Conservation (phyloP, 1,284 basidiomycete genomes). For the Microbotryum saponariae region DNA sequence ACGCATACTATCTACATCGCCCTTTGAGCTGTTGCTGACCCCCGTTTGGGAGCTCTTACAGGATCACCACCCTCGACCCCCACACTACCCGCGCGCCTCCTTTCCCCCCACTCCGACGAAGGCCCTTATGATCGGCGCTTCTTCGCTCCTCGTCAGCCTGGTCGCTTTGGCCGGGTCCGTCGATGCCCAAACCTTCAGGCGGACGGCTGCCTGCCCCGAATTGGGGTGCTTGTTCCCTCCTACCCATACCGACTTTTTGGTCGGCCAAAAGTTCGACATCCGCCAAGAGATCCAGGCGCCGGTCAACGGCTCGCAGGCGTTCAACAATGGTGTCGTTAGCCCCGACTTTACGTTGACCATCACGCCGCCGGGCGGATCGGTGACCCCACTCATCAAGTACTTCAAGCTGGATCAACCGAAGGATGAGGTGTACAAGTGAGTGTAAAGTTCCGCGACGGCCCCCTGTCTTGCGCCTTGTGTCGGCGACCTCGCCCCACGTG, state of each 20-base stretch:
- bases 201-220: conserved; percentile 36
- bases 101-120: background rate
- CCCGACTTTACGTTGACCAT: conserved; percentile 40
- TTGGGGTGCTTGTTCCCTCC: conserved; percentile 26
- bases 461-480: conserved; percentile 1
- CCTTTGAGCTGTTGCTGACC: too few relatives aligned
- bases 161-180: conserved; percentile 27
- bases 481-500: background rate
- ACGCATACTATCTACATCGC: too few relatives aligned
- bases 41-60: too few relatives aligned
- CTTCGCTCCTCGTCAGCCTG: background rate
- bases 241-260: conserved; percentile 26
- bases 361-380: background rate
- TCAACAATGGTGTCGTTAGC: conserved; percentile 41
- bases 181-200: conserved; percentile 41
- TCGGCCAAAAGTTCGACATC: conserved; percentile 40
- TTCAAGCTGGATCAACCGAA: conserved; percentile 38
- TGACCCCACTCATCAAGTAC: conserved; percentile 36
- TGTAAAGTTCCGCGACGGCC: background rate
- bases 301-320: conserved; percentile 43
- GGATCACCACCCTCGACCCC: too few relatives aligned
- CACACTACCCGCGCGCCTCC: background rate
- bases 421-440: conserved; percentile 26
- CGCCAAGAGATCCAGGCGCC: conserved; percentile 44
- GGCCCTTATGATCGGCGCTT: background rate